These are phyloP conservation scores for Falciphora oryzae DNA, from an alignment of 2,329 filamentous ascomycete genomes.

Conservation along the genomic window DNA sequence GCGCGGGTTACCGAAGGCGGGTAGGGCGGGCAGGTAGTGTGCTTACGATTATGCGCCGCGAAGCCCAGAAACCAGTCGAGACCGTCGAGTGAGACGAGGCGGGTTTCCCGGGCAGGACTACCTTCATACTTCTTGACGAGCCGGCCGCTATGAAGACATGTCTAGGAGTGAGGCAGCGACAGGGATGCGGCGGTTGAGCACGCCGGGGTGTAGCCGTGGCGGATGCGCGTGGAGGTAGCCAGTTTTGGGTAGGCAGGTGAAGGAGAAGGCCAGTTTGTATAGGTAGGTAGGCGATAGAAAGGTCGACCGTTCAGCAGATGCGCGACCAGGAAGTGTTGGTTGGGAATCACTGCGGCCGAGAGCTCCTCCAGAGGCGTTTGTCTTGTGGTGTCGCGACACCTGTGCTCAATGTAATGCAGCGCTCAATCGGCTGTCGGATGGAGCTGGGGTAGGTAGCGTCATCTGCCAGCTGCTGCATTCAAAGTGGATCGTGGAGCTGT, in stretches of 20 bases:
- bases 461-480: not conserved
- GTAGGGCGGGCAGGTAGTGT: not conserved
- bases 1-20: not conserved
- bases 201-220: not conserved
- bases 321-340: too few relatives aligned
- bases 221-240: not conserved
- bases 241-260: not conserved
- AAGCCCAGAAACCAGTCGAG: constrained; percentile 40
- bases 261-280: too few relatives aligned
- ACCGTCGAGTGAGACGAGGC: constrained; percentile 42
- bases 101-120: constrained; percentile 42
- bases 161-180: constrained; percentile 2
- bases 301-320: too few relatives aligned
- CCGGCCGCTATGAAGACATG: constrained; percentile 14
- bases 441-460: not conserved
- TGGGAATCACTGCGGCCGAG: not conserved
- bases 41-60: constrained; percentile 29
- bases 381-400: not conserved
- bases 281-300: too few relatives aligned
- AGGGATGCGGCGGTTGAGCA: not conserved
- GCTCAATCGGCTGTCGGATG: not conserved
- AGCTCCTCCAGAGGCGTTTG: not conserved
- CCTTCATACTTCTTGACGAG: constrained; percentile 34
- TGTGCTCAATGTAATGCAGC: not conserved
- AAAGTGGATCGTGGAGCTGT: not conserved